Evolutionary conservation across 306 rosid genomes (phyloP).

Genomic region (Myrica gale): DNA sequence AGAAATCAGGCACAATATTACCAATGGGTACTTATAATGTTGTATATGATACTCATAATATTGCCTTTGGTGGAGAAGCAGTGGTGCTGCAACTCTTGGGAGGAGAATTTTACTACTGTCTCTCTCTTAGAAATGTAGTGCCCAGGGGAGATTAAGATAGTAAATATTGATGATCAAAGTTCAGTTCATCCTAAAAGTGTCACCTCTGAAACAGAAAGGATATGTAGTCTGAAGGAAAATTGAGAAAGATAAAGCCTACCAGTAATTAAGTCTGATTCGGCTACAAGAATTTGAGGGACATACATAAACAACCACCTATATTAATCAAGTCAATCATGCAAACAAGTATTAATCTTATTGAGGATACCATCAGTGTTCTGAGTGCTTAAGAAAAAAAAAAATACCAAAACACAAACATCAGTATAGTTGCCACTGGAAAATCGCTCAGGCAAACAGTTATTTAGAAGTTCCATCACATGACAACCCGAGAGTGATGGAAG

Average conservation of each 20-base stretch:
- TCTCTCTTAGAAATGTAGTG: too few relatives aligned
- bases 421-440: conserved; percentile 73
- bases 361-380: neutral
- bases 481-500: conserved; percentile 65
- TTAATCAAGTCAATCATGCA: neutral
- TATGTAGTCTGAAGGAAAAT: neutral
- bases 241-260: too few relatives aligned
- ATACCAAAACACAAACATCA: conserved; percentile 83
- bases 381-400: conserved; percentile 6
- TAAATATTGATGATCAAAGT: too few relatives aligned
- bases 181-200: too few relatives aligned
- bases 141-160: too few relatives aligned
- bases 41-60: neutral
- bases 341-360: neutral
- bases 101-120: too few relatives aligned
- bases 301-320: neutral
- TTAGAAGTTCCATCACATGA: conserved; percentile 73
- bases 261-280: neutral
- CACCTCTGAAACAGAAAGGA: too few relatives aligned
- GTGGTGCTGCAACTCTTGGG: too few relatives aligned
- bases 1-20: neutral
- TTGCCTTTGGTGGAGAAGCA: neutral
- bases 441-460: conserved; percentile 82
- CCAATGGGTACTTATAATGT: too few relatives aligned
- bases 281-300: neutral